phyloP scores from a whole-genome alignment of 805 yeast genomes.

The Candida dajiaensis region DNA sequence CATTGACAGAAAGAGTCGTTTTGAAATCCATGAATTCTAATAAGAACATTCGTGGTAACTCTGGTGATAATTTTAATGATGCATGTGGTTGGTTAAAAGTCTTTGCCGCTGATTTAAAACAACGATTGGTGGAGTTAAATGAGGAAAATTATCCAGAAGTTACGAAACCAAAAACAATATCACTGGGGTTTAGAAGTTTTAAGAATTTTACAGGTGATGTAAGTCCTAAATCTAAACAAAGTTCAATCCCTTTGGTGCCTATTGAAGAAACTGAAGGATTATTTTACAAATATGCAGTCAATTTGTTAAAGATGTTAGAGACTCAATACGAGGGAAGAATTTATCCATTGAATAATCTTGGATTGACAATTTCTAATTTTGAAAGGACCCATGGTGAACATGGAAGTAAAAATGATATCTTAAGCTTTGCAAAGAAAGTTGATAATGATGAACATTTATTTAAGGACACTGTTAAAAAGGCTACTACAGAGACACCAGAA shows the following conservation, averaged over 20 bases:
- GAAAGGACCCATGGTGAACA: constrained; percentile 26
- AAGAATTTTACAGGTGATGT: constrained; percentile 12
- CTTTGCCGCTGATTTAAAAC: constrained; percentile 70
- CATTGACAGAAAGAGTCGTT: constrained; percentile 51
- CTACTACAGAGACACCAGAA: neutral
- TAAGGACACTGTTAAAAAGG: neutral
- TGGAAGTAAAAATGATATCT: constrained; percentile 10
- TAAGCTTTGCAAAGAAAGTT: constrained; percentile 10
- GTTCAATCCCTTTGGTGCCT: constrained; percentile 15
- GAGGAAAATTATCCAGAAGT: constrained; percentile 38
- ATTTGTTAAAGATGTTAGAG: constrained; percentile 37
- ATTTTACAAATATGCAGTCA: constrained; percentile 29
- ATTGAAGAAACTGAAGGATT: constrained; percentile 19
- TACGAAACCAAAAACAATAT: constrained; percentile 42
- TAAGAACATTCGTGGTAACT: constrained; percentile 63
- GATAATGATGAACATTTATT: neutral
- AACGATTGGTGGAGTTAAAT: constrained; percentile 71
- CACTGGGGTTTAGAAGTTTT: constrained; percentile 30
- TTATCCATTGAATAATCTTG: constrained; percentile 47
- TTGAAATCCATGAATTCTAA: constrained; percentile 85
- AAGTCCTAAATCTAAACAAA: constrained; percentile 32
- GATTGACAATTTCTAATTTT: constrained; percentile 49
- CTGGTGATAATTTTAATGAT: constrained; percentile 49
- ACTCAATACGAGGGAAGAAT: constrained; percentile 22
- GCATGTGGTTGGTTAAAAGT: constrained; percentile 70